Conservation (phyloP, 148 eudicot genomes). For the Cornus kousa region DNA sequence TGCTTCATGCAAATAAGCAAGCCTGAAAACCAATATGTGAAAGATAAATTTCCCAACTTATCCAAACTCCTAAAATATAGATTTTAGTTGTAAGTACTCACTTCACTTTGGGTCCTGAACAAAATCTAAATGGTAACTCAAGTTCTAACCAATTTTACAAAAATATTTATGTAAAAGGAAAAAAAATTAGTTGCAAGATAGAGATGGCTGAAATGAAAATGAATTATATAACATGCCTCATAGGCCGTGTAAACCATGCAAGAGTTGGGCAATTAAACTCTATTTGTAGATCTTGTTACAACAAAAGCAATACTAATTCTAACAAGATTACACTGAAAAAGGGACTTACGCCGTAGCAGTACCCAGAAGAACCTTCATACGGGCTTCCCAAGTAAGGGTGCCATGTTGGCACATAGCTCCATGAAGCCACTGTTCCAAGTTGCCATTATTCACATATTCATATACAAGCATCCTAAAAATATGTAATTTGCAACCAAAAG, state of each 20-base stretch:
- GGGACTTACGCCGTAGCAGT: slow-evolving; percentile 85
- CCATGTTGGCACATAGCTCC: slow-evolving; percentile 82
- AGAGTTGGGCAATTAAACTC: not conserved
- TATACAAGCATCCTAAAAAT: slow-evolving; percentile 73
- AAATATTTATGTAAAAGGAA: not conserved
- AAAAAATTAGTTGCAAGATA: not conserved
- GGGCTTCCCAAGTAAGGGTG: slow-evolving; percentile 81
- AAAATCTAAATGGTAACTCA: not conserved
- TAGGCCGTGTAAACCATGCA: not conserved
- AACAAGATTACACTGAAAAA: not conserved
- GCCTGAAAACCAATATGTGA: slow-evolving; percentile 43
- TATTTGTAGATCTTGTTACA: no score
- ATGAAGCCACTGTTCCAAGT: slow-evolving; percentile 96
- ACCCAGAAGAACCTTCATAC: slow-evolving; percentile 84
- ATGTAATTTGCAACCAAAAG: slow-evolving; percentile 2
- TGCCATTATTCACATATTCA: slow-evolving; percentile 86
- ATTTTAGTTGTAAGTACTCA: not conserved
- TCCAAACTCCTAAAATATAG: not conserved
- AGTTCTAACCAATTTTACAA: not conserved
- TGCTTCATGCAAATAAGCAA: slow-evolving; percentile 90
- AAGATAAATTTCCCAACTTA: not conserved
- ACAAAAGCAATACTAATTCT: not conserved
- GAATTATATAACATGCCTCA: not conserved
- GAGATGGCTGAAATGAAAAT: not conserved
- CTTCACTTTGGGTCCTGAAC: not conserved